Base-by-base conservation (phyloP, 306 rosid genomes). In the Alnus rubra region DNA sequence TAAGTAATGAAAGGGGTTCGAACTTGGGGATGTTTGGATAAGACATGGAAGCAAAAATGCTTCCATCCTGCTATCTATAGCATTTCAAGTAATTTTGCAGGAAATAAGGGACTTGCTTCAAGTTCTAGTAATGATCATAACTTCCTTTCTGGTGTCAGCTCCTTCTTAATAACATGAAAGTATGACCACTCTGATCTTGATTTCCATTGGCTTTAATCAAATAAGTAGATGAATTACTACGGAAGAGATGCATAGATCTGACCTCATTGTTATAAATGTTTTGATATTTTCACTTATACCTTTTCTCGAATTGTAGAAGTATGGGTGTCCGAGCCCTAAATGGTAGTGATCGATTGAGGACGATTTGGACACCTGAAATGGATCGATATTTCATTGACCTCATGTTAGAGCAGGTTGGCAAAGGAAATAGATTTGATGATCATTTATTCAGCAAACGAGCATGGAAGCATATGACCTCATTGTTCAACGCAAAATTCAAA, bases 301-400 rank as follows among this genome's bases (percentile, higher is more conserved):
- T 18, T n/a, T 54, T 76, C 11, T 54, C 33, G 19, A 54, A 55
- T 81, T 71, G 56, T 80, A 77, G 82, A 64, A 74, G 52, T 28
- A 88, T 91, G 92, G 86, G 84, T 45, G 42, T 83, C 37, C 70
- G 82, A 63, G 83, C 81, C 45, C 87, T 73, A 51, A 76, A 72
- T 78, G 82, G 84, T 52, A 82, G 70, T 9, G 90, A 88, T 68
- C 93, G 91, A 52, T 83, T 88, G 50, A 87, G 95, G 77, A 92
- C 97, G 9, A 86, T 88, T 69, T 92, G 97, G 97, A 90, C 92
- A 30, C 90, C 92, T 15, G 95, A 88, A 77, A 92, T 92, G 95
- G 93, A 90, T 85, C 85, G 88, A 2, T 89, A 83, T 84, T 92
- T 90, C 83, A 82, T 92, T 78, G 90, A 86, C 82, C 92, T 92